Evolutionary conservation across 352 stramenopile genomes (phyloP).

Genomic region (Pythium angustatum): DNA sequence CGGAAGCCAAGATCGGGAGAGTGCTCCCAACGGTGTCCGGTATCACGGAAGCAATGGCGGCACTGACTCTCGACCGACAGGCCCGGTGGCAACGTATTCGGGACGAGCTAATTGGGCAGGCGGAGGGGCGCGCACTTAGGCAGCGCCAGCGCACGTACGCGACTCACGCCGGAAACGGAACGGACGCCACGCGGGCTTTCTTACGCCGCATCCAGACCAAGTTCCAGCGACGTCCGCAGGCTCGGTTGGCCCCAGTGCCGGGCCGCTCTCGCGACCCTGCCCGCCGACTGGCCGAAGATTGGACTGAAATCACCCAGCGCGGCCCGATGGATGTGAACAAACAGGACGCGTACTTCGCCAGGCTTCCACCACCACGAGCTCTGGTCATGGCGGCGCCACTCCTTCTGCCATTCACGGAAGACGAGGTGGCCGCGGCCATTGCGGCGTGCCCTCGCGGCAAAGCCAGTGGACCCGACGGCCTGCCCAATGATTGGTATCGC

Average conservation of each 20-base stretch:
- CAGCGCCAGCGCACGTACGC: not conserved
- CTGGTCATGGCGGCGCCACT: not conserved
- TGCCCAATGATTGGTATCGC: not conserved
- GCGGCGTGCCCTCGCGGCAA: not conserved
- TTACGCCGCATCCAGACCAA: not conserved
- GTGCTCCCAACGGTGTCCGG: not conserved
- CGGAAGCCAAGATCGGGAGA: not conserved
- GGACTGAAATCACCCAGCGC: not conserved
- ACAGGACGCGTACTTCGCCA: not conserved
- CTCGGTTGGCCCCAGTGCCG: not conserved
- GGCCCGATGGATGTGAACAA: not conserved
- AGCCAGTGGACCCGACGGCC: not conserved
- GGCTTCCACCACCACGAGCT: not conserved
- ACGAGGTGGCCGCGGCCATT: not conserved
- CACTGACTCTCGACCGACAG: not conserved
- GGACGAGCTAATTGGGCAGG: not conserved
- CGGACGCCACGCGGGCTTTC: not conserved
- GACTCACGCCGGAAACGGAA: not conserved
- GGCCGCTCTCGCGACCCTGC: too few species aligned
- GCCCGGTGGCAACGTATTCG: not conserved
- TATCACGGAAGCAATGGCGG: not conserved
- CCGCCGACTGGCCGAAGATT: not conserved
- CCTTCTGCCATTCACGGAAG: not conserved
- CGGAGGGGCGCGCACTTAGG: not conserved
- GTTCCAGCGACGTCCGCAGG: not conserved